Conservation (phyloP, 805 yeast genomes). For the Candida wancherniae region DNA sequence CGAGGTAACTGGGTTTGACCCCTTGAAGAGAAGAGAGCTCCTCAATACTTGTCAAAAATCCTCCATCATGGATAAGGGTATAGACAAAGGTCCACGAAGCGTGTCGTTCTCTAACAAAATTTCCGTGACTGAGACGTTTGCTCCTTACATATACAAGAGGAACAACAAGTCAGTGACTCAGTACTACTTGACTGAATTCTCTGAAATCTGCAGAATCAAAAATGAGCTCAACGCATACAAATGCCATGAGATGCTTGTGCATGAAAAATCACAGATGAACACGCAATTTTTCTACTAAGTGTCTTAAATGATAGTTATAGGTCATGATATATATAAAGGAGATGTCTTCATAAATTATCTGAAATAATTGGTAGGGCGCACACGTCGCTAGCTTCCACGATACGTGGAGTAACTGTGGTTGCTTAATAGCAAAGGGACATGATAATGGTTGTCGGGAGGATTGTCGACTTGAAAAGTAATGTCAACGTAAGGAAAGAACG, state of each 20-base stretch:
- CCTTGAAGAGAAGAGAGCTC: slow-evolving; percentile 8
- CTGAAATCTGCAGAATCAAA: slow-evolving; percentile 51
- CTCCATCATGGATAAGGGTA: slow-evolving; percentile 4
- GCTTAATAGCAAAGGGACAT: slow-evolving; percentile 79
- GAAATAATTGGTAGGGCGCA: too few relatives aligned
- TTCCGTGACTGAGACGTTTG: slow-evolving; percentile 47
- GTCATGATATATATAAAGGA: too few relatives aligned
- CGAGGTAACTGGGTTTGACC: slow-evolving; percentile 28
- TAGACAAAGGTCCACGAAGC: slow-evolving; percentile 14
- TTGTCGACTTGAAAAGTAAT: slow-evolving; percentile 62
- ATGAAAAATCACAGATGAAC: slow-evolving; percentile 51
- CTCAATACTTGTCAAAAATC: slow-evolving; percentile 12
- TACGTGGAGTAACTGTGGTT: slow-evolving; percentile 88
- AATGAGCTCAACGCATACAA: slow-evolving; percentile 62
- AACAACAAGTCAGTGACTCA: slow-evolving; percentile 49
- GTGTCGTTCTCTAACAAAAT: slow-evolving; percentile 43
- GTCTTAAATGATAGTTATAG: too few relatives aligned
- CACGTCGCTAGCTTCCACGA: slow-evolving; percentile 58
- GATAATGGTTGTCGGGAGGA: slow-evolving; percentile 79
- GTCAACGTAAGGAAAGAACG: slow-evolving; percentile 87
- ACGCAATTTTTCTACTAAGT: slow-evolving; percentile 61
- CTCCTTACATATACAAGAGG: slow-evolving; percentile 50
- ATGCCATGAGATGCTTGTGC: slow-evolving; percentile 62
- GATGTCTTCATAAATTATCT: too few relatives aligned
- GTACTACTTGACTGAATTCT: slow-evolving; percentile 47